phyloP scores from a whole-genome alignment of 2,329 filamentous ascomycete species.

The Penicillium sp. region DNA sequence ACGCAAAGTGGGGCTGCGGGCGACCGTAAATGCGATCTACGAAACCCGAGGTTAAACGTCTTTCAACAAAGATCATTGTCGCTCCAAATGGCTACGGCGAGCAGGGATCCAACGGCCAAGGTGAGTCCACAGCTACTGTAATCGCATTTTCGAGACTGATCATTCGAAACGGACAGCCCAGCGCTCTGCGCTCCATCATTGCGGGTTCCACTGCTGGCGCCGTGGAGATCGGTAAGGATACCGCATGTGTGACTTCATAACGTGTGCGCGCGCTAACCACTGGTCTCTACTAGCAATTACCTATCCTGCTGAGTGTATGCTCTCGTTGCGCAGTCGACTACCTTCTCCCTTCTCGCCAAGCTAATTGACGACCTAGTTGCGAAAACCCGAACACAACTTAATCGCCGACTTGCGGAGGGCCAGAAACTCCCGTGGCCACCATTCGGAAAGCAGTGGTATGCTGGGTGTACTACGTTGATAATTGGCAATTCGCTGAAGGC shows the following conservation, averaged over 20 bases:
- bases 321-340: neutral
- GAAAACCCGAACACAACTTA: conserved; percentile 93
- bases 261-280: conserved; percentile 26
- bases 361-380: conserved; percentile 63
- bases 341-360: neutral
- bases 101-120: conserved; percentile 45
- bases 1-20: conserved; percentile 24
- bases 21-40: conserved; percentile 24
- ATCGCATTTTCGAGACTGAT: conserved; percentile 21
- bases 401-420: conserved; percentile 75
- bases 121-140: conserved; percentile 27
- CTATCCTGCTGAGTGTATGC: conserved; percentile 87
- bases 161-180: conserved; percentile 62
- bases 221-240: conserved; percentile 77
- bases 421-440: conserved; percentile 94
- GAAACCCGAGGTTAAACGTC: conserved; percentile 25
- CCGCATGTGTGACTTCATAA: conserved; percentile 4
- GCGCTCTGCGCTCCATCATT: conserved; percentile 82
- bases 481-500: conserved; percentile 97
- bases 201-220: conserved; percentile 93
- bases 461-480: conserved; percentile 94
- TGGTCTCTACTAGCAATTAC: conserved; percentile 69
- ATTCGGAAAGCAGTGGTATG: conserved; percentile 94
- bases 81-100: conserved; percentile 38
- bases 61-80: conserved; percentile 14